Base-by-base conservation (phyloP, 176 grass and related monocot species). In the Dactylis glomerata region DNA sequence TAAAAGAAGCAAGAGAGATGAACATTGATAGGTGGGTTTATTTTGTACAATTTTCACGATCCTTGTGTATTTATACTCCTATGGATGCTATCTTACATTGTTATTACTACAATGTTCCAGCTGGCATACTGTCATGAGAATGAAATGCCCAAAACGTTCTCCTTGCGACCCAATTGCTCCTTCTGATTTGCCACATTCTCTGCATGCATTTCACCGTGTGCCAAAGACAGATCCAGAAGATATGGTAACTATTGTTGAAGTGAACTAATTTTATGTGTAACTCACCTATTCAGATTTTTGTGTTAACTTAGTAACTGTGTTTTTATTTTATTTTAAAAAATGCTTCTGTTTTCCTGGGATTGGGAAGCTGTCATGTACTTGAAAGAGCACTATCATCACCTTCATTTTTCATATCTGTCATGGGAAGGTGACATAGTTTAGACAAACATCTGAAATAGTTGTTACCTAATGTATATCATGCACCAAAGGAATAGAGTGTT, bases 91-190 rank as follows among this genome's bases (percentile, higher is more conserved):
- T 73, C 75, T 91, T 76, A 73, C 22, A 40, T 41, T 52, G 3
- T 22, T 77, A 87, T 75, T 66, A 58, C 37, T 87, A 66, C 63
- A 79, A 85, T 81, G 68, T 78, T 86, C 90, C 85, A 98, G 96
- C 74, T 98, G 96, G 96, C 87, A 93, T 86, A 92, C 93, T 83
- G 85, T 85, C 82, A 98, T 98, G 96, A 98, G 83, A 82, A 98
- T 95, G 93, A 79, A 83, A 82, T 56, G 61, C 77, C 80, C 89
- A 65, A 94, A 92, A 84, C 81, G 80, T 77, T 87, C 69, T 83
- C 59, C 85, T 27, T 93, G 80, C 41, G 83, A 98, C 85, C 87
- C 89, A 67, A 87, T 98, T 63, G 77, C 83, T 84, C 89, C 87
- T 82, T 82, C 83, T 0, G 96, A 98, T 34, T 86, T 98, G 74